Evolutionary conservation across 225 moss, liverwort and hornwort genomes (phyloP).

Genomic region (Asterella californica): DNA sequence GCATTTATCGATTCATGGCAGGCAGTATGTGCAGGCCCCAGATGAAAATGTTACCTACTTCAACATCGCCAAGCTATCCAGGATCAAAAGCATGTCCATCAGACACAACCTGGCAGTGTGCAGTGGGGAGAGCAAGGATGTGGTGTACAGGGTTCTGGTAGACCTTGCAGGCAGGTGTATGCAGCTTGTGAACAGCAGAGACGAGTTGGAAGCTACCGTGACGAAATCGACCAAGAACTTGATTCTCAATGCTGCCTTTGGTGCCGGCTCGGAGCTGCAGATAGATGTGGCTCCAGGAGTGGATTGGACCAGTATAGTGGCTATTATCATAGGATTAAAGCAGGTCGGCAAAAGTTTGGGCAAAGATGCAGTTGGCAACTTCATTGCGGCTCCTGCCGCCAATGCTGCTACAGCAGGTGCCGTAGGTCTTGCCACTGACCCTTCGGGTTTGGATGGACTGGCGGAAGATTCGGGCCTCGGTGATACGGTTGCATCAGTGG

Average conservation of each 20-base stretch:
- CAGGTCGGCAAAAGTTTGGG: conserved; percentile 61
- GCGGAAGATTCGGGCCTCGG: background rate
- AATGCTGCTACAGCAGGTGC: conserved; percentile 38
- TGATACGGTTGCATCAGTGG: background rate
- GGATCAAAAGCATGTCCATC: conserved; percentile 61
- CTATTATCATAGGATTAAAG: conserved; percentile 53
- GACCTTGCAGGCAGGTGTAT: conserved; percentile 71
- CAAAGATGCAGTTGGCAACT: conserved; percentile 59
- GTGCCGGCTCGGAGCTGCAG: conserved; percentile 65
- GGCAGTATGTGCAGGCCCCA: conserved; percentile 55
- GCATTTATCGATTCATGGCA: conserved; percentile 52
- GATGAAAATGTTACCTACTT: conserved; percentile 48
- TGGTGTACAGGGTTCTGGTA: conserved; percentile 55
- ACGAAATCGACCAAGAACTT: conserved; percentile 67
- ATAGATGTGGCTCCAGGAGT: conserved; percentile 72
- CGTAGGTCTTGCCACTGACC: background rate
- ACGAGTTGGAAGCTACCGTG: conserved; percentile 59
- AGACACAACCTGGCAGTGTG: conserved; percentile 76
- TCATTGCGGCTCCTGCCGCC: conserved; percentile 50
- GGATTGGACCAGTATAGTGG: conserved; percentile 66
- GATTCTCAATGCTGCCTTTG: conserved; percentile 69
- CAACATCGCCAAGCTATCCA: conserved; percentile 62
- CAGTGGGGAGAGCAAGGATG: conserved; percentile 55
- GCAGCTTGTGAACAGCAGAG: conserved; percentile 69
- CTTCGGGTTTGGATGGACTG: background rate